A percentile compares a stretch with the other conserved stretches of the same genome.
These are phyloP conservation scores for Darksidea phi DNA, from an alignment of 495 filamentous ascomycete genomes.

Conservation along the genomic window DNA sequence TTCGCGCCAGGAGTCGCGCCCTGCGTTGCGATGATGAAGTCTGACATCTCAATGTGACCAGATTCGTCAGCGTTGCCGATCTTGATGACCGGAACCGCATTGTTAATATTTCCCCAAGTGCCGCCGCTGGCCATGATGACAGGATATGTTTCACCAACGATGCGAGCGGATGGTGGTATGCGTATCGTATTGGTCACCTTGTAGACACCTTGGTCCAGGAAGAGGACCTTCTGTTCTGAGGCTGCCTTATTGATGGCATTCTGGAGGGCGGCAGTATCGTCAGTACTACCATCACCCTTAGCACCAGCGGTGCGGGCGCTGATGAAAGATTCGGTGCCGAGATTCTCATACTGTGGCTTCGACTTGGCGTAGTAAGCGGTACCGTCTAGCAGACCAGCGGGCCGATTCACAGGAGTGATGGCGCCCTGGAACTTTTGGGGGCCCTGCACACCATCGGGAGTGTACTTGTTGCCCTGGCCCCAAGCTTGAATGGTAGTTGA, in stretches of 20 bases:
- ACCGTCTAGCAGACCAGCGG: slow-evolving; percentile 54
- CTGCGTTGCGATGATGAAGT: slow-evolving; percentile 76
- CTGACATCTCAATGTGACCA: slow-evolving; percentile 79
- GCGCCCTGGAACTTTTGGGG: slow-evolving; percentile 44
- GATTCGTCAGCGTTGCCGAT: slow-evolving; percentile 76
- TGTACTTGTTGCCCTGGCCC: slow-evolving; percentile 48
- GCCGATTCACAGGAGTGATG: slow-evolving; percentile 55
- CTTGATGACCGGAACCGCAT: slow-evolving; percentile 71
- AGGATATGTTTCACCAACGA: slow-evolving; percentile 90
- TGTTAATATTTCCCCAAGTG: slow-evolving; percentile 68
- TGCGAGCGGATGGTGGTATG: slow-evolving; percentile 73
- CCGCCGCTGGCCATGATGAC: slow-evolving; percentile 69
- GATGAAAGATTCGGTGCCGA: slow-evolving; percentile 60
- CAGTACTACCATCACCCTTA: slow-evolving; percentile 71
- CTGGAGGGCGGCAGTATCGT: slow-evolving; percentile 73
- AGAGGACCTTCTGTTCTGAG: slow-evolving; percentile 65
- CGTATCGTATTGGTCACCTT: slow-evolving; percentile 79
- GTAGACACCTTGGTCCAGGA: slow-evolving; percentile 91
- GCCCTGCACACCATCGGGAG: slow-evolving; percentile 5
- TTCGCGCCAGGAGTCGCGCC: slow-evolving; percentile 81
- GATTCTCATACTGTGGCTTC: slow-evolving; percentile 71
- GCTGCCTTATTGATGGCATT: slow-evolving; percentile 60
- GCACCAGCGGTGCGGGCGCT: slow-evolving; percentile 76
- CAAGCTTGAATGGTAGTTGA: slow-evolving; percentile 61
- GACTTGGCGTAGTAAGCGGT: slow-evolving; percentile 64